These are phyloP conservation scores for Torulaspora delbrueckii DNA, from an alignment of 805 yeast genomes.

Conservation along the genomic window DNA sequence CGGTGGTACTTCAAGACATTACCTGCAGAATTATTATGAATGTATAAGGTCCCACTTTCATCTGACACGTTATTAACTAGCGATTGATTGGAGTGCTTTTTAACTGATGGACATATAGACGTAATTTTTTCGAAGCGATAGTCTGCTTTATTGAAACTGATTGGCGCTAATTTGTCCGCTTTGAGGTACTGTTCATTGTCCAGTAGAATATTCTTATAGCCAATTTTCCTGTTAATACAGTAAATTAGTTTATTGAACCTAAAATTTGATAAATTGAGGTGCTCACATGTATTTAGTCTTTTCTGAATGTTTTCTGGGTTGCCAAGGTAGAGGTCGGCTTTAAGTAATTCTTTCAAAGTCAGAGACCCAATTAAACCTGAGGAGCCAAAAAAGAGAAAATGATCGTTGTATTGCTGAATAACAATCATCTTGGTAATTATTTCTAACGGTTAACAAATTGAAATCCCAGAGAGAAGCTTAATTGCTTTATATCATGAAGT, in stretches of 20 bases:
- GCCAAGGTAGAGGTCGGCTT: slow-evolving; percentile 12
- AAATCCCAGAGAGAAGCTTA: too few relatives aligned
- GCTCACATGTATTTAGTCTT: slow-evolving; percentile 1
- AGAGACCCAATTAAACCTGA: slow-evolving; percentile 24
- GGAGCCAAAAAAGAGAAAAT: slow-evolving; percentile 20
- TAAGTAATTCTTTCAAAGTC: slow-evolving; percentile 14
- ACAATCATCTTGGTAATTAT: background rate
- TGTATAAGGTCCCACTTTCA: slow-evolving; percentile 3
- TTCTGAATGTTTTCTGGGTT: slow-evolving; percentile 5
- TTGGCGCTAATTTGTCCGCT: slow-evolving; percentile 1
- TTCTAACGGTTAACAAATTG: too few relatives aligned
- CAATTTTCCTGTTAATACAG: slow-evolving; percentile 8
- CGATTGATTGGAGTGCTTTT: slow-evolving; percentile 4
- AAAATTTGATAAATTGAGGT: slow-evolving; percentile 2
- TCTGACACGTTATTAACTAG: background rate
- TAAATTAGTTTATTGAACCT: slow-evolving; percentile 8
- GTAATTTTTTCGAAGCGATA: slow-evolving; percentile 5
- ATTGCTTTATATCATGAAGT: too few relatives aligned
- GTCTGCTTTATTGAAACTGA: slow-evolving; percentile 1
- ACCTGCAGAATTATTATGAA: slow-evolving; percentile 5
- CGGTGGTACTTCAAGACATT: slow-evolving; percentile 3
- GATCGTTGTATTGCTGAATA: slow-evolving; percentile 9
- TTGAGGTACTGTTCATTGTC: slow-evolving; percentile 5
- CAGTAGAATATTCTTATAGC: background rate
- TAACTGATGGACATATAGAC: slow-evolving; percentile 7